Percentiles rank a stretch among this genome's conserved stretches.
phyloP scores from a whole-genome alignment of 1,284 basidiomycete genomes.

The Marasmius oreades region DNA sequence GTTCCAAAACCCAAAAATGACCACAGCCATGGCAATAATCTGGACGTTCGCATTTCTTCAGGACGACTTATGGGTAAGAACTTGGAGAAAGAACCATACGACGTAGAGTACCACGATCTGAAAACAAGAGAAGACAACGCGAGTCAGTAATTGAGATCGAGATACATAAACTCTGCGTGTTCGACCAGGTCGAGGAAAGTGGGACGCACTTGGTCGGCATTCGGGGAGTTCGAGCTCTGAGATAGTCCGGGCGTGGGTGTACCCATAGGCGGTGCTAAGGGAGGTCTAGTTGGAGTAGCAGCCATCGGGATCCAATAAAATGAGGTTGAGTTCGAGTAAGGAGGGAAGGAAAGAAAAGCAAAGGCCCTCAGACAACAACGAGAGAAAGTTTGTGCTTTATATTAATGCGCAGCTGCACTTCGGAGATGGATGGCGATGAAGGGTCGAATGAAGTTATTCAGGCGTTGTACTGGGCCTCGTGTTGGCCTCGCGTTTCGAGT shows the following conservation, averaged over 20 bases:
- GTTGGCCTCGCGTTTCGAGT: conserved; percentile 5
- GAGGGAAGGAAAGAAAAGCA: neutral
- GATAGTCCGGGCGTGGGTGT: conserved; percentile 16
- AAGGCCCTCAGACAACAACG: neutral
- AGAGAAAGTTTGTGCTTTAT: neutral
- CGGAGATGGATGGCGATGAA: conserved; percentile 1
- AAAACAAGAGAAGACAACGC: neutral
- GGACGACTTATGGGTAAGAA: conserved; percentile 6
- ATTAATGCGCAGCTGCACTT: neutral
- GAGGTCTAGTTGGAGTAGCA: conserved; percentile 19
- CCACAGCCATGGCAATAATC: conserved; percentile 76
- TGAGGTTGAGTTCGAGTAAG: neutral
- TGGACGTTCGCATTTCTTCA: conserved; percentile 24
- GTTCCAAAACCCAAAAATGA: conserved; percentile 81
- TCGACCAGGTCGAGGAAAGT: conserved; percentile 3
- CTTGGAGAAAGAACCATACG: conserved; percentile 40
- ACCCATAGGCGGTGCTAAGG: conserved; percentile 27
- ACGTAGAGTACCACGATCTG: conserved; percentile 70
- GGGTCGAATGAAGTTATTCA: neutral
- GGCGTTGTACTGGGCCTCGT: conserved; percentile 9
- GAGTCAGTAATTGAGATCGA: conserved; percentile 2
- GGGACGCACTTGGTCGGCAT: conserved; percentile 41
- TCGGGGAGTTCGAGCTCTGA: conserved; percentile 29
- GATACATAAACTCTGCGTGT: neutral
- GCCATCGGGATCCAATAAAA: conserved; percentile 9